A percentile compares a stretch with the other conserved stretches of the same genome.
Conservation (phyloP, 1,139 yeast genomes). For the Yamadazyma triangularis region DNA sequence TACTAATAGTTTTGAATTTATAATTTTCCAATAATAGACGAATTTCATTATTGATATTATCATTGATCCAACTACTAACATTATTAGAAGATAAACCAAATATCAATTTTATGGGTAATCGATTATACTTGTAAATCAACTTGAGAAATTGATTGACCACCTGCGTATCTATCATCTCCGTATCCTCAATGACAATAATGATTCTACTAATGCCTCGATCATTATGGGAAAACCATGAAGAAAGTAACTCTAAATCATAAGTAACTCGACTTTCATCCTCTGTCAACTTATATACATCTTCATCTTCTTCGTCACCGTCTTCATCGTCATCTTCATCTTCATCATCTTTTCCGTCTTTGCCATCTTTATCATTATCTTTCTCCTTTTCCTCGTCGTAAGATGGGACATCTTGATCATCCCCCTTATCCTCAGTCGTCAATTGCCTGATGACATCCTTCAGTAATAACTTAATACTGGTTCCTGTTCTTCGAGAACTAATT, state of each 20-base stretch:
- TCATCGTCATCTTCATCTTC: constrained; percentile 4
- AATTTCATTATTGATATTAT: constrained; percentile 27
- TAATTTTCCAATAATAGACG: constrained; percentile 32
- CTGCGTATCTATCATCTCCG: constrained; percentile 53
- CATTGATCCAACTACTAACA: constrained; percentile 34
- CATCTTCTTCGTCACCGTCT: constrained; percentile 5
- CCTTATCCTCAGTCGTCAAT: constrained; percentile 12
- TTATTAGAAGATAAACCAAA: constrained; percentile 51
- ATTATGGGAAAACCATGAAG: constrained; percentile 35
- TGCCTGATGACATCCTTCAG: constrained; percentile 36
- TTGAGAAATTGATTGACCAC: constrained; percentile 48
- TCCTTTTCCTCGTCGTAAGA: constrained; percentile 1
- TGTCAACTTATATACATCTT: constrained; percentile 7
- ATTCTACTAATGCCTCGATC: constrained; percentile 15
- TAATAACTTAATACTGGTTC: constrained; percentile 33
- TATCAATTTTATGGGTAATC: constrained; percentile 41
- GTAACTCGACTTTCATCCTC: constrained; percentile 21
- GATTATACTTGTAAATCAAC: constrained; percentile 35
- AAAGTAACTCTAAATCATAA: constrained; percentile 51
- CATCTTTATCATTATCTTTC: constrained; percentile 1
- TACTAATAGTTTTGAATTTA: constrained; percentile 42
- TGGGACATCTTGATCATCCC: not conserved
- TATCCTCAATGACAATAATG: constrained; percentile 56
- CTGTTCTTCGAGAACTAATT: constrained; percentile 38
- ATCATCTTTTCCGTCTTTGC: constrained; percentile 3